Conservation (phyloP, 2,329 filamentous ascomycete genomes). For the Pseudonectria foliicola region DNA sequence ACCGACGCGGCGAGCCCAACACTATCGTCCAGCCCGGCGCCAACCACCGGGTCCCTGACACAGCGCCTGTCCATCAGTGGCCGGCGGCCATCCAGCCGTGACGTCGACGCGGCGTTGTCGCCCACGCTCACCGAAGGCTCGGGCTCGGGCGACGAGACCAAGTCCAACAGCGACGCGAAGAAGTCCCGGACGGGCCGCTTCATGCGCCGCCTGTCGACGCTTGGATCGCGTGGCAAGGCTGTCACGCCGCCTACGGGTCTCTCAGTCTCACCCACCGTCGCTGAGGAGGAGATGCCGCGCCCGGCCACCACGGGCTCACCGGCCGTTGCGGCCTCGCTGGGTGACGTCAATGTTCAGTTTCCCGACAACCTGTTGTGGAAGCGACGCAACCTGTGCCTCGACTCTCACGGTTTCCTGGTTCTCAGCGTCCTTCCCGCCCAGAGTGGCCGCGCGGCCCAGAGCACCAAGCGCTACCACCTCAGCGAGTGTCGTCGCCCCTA, state of each 20-base stretch:
- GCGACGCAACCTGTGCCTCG: constrained; percentile 78
- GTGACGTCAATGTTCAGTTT: constrained; percentile 94
- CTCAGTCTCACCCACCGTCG: constrained; percentile 38
- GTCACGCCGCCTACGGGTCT: constrained; percentile 33
- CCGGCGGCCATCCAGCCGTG: constrained; percentile 44
- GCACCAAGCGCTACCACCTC: constrained; percentile 73
- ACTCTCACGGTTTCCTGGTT: constrained; percentile 75
- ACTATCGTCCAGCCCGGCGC: constrained; percentile 16
- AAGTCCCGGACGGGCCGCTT: constrained; percentile 48
- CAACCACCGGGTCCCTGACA: constrained; percentile 38
- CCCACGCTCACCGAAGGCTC: constrained; percentile 37
- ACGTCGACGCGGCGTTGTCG: constrained; percentile 29
- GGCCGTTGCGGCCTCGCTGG: constrained; percentile 59
- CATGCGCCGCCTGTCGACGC: constrained; percentile 51
- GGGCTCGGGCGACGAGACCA: constrained; percentile 41
- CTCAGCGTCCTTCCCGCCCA: constrained; percentile 57
- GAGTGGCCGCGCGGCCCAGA: constrained; percentile 38
- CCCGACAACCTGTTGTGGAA: constrained; percentile 97
- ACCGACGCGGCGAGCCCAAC: constrained; percentile 36
- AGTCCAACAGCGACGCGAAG: constrained; percentile 37
- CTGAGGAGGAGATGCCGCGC: constrained; percentile 37
- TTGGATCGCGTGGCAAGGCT: constrained; percentile 38
- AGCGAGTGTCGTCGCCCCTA: constrained; percentile 75
- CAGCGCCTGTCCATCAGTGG: constrained; percentile 59
- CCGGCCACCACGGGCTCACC: constrained; percentile 26